These are phyloP conservation scores for Fusarium sp. DNA, from an alignment of 2,329 filamentous ascomycete genomes.

Conservation along the genomic window DNA sequence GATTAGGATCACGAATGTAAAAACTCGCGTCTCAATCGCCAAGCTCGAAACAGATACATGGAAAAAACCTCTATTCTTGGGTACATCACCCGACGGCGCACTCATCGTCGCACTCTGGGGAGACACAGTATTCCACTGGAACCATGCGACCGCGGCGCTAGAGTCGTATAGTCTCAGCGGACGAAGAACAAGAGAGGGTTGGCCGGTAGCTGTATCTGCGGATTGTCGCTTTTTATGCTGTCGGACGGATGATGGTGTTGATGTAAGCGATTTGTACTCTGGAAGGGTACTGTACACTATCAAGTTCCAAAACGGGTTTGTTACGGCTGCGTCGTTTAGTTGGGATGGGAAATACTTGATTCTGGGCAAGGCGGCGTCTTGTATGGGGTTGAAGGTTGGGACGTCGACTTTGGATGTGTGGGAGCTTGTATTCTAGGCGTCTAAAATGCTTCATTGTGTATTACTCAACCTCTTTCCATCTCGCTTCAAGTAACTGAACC, in stretches of 20 bases:
- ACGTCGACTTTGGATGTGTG: conserved; percentile 46
- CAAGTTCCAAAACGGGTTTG: conserved; percentile 45
- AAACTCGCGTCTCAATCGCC: conserved; percentile 39
- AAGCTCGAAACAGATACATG: conserved; percentile 47
- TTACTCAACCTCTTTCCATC: conserved; percentile 52
- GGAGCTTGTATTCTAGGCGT: conserved; percentile 44
- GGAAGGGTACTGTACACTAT: conserved; percentile 50
- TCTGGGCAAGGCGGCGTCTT: conserved; percentile 46
- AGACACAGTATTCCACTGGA: conserved; percentile 51
- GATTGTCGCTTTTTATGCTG: conserved; percentile 52
- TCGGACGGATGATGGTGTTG: conserved; percentile 51
- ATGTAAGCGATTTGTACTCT: conserved; percentile 50
- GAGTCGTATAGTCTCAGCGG: conserved; percentile 49
- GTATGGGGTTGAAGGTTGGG: conserved; percentile 38
- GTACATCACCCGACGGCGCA: conserved; percentile 45
- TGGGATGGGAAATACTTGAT: conserved; percentile 46
- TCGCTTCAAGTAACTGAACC: conserved; percentile 48
- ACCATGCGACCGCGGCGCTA: conserved; percentile 45
- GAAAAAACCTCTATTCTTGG: conserved; percentile 45
- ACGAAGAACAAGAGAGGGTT: conserved; percentile 49
- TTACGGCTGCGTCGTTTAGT: conserved; percentile 50
- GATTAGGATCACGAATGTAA: conserved; percentile 41
- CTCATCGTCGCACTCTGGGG: conserved; percentile 52
- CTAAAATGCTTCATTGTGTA: conserved; percentile 1
- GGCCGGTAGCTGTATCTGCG: conserved; percentile 51